Evolutionary conservation across 108 stramenopile species (phyloP).

Genomic region (Pelagomonas calceolata): DNA sequence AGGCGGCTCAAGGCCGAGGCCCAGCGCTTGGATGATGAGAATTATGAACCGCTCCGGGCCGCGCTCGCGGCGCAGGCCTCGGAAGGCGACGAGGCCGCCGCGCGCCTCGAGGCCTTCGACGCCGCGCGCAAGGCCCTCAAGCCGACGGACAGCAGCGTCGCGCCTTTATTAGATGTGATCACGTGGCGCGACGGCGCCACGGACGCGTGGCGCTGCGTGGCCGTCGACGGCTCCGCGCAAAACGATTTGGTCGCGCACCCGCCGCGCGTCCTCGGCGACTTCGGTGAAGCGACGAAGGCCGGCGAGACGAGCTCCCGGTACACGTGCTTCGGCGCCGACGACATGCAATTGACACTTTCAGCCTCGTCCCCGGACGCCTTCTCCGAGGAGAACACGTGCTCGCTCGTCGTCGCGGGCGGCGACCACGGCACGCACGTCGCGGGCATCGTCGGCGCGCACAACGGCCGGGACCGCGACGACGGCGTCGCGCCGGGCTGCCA

Average conservation of each 20-base stretch:
- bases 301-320: conserved; percentile 47
- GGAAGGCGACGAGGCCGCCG: conserved; percentile 13
- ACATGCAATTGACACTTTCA: conserved; percentile 50
- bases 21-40: neutral
- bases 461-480: conserved; percentile 20
- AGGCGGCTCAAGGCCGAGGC: no score
- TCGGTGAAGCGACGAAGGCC: conserved; percentile 36
- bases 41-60: neutral
- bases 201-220: conserved; percentile 44
- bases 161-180: neutral
- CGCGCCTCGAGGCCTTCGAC: conserved; percentile 14
- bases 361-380: conserved; percentile 55
- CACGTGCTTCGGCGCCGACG: conserved; percentile 35
- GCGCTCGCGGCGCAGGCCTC: neutral
- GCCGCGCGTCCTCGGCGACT: conserved; percentile 46
- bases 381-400: conserved; percentile 55
- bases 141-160: neutral
- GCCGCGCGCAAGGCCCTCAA: conserved; percentile 2
- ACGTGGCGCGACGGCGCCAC: neutral
- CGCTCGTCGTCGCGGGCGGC: conserved; percentile 66
- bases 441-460: conserved; percentile 60
- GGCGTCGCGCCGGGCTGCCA: conserved; percentile 85
- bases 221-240: conserved; percentile 63
- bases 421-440: conserved; percentile 88
- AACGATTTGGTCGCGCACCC: conserved; percentile 50